Evolutionary conservation across 2,329 filamentous ascomycete species (phyloP), one percentile per base, ranked within the genome.

Genomic region (Penicillium fuscoglaucum): DNA sequence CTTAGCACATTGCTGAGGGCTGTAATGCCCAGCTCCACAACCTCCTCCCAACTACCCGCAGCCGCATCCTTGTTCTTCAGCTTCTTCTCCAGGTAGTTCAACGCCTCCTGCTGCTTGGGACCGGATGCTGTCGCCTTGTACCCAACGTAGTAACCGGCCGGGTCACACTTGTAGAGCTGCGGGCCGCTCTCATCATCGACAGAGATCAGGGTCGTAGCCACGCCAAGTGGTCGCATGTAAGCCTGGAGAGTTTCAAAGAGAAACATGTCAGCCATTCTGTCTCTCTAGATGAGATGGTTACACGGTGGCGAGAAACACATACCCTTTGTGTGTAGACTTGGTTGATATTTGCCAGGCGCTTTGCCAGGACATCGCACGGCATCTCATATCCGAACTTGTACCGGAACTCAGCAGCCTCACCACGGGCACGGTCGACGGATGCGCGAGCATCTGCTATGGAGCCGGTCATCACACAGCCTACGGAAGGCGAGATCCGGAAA

Each of bases 341-440:
- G 79, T 91, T 97, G 82, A 99, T 97, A 80, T 99, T 99, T 75
- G 95, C 95, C 79, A 99, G 82, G 74, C 95, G 87, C 86, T 99
- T 99, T 65, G 95, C 91, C 72, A 99, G 81, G 52, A 92, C 95
- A 79, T 99, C 95, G 77, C 92, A 96, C 60, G 95, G 95, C 95
- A 99, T 99, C 83, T 99, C 95, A 79, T 99, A 99, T 72, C 95
- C 95, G 76, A 87, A 96, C 82, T 97, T 97, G 87, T 99, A 99
- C 79, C 88, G 87, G 82, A 99, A 99, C 76, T 99, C 93, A 58
- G 93, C 93, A 67, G 95, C 95, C 81, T 99, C 95, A 69, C 91
- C 90, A 80, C 95, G 90, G 64, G 95, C 95, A 72, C 95, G 88
- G 78, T 91, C 91, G 61, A 96, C 91, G 65, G 91, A 96, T 33